phyloP scores from a whole-genome alignment of 352 stramenopile species.

The Pythium oligandrum region DNA sequence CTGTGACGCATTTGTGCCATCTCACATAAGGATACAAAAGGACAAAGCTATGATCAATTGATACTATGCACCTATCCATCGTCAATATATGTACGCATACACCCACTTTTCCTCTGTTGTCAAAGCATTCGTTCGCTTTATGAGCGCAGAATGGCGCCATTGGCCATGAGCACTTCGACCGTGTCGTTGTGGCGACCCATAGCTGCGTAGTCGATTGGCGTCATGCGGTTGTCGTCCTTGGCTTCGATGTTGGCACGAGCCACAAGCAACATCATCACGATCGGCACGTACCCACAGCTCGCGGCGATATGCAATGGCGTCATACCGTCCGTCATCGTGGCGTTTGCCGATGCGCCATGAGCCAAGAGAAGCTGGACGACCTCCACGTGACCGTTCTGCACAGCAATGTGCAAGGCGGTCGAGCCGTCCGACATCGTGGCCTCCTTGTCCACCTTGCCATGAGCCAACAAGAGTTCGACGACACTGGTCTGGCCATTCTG shows the following conservation, averaged over 20 bases:
- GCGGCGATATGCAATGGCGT: conserved; percentile 24
- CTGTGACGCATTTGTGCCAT: conserved; percentile 37
- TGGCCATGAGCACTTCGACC: conserved; percentile 25
- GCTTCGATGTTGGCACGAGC: conserved; percentile 18
- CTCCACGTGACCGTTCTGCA: conserved; percentile 60
- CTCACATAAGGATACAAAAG: conserved; percentile 7
- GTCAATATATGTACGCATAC: too few species aligned
- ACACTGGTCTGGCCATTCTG: conserved; percentile 17
- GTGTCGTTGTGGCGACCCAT: conserved; percentile 21
- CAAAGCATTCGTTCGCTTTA: not conserved
- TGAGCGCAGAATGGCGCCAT: conserved; percentile 22
- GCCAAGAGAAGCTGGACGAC: conserved; percentile 59
- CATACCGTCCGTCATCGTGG: conserved; percentile 8
- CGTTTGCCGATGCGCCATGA: conserved; percentile 48
- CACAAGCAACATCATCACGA: conserved; percentile 15
- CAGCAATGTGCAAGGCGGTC: conserved; percentile 53
- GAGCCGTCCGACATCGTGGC: conserved; percentile 16
- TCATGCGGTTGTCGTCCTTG: conserved; percentile 29
- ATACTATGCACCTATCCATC: too few species aligned
- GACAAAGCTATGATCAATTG: too few species aligned
- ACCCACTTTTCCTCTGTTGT: too few species aligned
- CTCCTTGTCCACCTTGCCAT: conserved; percentile 12
- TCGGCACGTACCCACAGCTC: conserved; percentile 11
- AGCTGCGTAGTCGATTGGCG: conserved; percentile 24
- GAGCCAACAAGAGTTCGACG: conserved; percentile 14